A percentile compares a stretch with the other conserved stretches of the same genome.
Conservation (phyloP, 106 monocot species). For the Dioscorea zingiberensis region DNA sequence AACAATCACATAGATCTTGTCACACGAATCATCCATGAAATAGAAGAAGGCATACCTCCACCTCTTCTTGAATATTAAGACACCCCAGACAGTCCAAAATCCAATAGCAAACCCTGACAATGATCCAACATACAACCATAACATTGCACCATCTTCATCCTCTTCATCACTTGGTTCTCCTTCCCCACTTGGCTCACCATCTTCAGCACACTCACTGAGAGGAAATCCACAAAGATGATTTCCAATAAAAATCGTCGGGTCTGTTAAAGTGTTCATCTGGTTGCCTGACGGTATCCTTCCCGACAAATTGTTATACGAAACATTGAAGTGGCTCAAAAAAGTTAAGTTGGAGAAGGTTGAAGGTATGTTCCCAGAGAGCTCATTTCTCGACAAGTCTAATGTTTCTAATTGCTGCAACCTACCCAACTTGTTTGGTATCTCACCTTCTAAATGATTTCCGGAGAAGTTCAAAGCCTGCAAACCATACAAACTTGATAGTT, state of each 20-base stretch:
- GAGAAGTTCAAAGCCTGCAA: conserved; percentile 23
- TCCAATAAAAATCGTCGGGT: conserved; percentile 17
- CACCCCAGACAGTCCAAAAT: not conserved
- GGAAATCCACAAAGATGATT: conserved; percentile 34
- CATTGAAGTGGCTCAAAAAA: conserved; percentile 18
- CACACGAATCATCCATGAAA: not conserved
- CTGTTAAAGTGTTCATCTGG: conserved; percentile 10
- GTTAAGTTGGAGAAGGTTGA: conserved; percentile 2
- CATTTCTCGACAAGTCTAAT: conserved; percentile 26
- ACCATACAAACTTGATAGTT: not conserved
- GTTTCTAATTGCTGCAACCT: conserved; percentile 6
- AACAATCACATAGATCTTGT: too few relatives aligned
- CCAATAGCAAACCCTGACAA: not conserved
- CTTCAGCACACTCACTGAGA: not conserved
- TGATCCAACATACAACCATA: not conserved
- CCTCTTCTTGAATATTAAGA: not conserved
- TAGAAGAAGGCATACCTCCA: conserved; percentile 8
- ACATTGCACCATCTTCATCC: too few relatives aligned
- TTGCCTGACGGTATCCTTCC: conserved; percentile 24
- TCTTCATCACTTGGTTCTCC: too few relatives aligned
- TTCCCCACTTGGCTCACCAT: not conserved
- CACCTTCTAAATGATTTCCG: conserved; percentile 13
- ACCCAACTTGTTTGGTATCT: conserved; percentile 14
- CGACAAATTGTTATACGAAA: conserved; percentile 26
- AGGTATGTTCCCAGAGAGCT: conserved; percentile 25